Conservation (phyloP, 305 asterid genomes). For the Plantago rigida region DNA sequence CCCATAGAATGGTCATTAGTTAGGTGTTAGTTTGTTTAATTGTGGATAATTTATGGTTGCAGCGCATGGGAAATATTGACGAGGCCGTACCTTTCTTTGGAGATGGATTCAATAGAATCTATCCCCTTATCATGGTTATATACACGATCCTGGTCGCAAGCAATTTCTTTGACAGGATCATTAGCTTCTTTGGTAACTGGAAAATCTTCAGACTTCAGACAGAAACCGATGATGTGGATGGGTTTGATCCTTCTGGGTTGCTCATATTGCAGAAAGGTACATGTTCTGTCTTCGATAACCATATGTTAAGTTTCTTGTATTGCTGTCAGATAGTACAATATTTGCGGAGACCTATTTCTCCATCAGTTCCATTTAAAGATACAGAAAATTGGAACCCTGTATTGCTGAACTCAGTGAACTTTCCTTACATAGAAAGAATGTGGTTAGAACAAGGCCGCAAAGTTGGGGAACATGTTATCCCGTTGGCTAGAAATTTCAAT, state of each 20-base stretch:
- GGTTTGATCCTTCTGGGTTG: conserved; percentile 91
- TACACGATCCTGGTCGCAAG: conserved; percentile 83
- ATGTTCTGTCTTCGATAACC: conserved; percentile 14
- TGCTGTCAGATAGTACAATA: neutral
- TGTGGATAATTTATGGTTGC: conserved; percentile 13
- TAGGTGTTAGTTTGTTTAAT: neutral
- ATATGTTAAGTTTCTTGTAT: conserved; percentile 3
- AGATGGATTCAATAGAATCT: conserved; percentile 74
- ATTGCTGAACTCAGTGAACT: conserved; percentile 13
- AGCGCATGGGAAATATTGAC: conserved; percentile 93
- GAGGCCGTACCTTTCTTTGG: conserved; percentile 88
- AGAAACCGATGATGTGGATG: conserved; percentile 79
- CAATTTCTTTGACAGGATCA: conserved; percentile 80
- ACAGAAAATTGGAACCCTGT: conserved; percentile 3
- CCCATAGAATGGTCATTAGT: neutral
- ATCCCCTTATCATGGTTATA: conserved; percentile 95
- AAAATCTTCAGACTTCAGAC: conserved; percentile 60
- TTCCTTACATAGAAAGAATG: conserved; percentile 52
- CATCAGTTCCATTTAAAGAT: conserved; percentile 9
- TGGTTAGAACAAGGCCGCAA: conserved; percentile 90
- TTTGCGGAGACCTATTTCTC: neutral
- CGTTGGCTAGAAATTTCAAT: conserved; percentile 91
- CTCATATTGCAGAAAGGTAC: conserved; percentile 84
- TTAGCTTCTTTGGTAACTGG: conserved; percentile 88
- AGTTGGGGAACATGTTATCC: conserved; percentile 91